Evolutionary conservation across 495 filamentous ascomycete species (phyloP).

Genomic region (Penicillium longicatenatum): DNA sequence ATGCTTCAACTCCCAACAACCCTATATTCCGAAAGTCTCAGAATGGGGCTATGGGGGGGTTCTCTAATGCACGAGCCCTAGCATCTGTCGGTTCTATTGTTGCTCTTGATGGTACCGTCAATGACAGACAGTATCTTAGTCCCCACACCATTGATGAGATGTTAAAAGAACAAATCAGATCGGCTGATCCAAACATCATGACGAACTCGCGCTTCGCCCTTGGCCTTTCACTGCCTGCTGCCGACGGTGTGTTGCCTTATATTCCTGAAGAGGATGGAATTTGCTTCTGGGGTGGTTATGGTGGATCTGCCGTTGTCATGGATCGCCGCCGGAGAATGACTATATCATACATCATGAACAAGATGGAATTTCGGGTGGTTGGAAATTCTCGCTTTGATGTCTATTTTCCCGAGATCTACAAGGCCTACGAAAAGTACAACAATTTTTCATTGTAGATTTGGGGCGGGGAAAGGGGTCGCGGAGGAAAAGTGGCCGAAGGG

Average conservation of each 20-base stretch:
- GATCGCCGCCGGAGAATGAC: constrained; percentile 42
- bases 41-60: constrained; percentile 31
- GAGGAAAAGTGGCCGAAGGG: no score
- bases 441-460: no score
- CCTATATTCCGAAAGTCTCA: constrained; percentile 26
- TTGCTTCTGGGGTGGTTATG: constrained; percentile 47
- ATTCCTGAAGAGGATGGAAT: constrained; percentile 27
- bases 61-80: constrained; percentile 37
- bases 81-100: constrained; percentile 35
- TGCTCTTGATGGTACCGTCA: constrained; percentile 29
- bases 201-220: constrained; percentile 32
- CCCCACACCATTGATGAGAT: constrained; percentile 39
- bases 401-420: no score
- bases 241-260: constrained; percentile 20
- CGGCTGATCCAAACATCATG: constrained; percentile 34
- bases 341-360: constrained; percentile 48
- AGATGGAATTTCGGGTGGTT: constrained; percentile 23
- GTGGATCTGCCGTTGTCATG: constrained; percentile 45
- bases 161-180: constrained; percentile 37
- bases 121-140: constrained; percentile 33
- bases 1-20: background rate
- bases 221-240: constrained; percentile 32
- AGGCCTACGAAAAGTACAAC: no score
- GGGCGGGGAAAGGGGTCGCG: no score
- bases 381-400: no score